phyloP scores from a whole-genome alignment of 2,329 filamentous ascomycete species.

The Paramyrothecium roridum region DNA sequence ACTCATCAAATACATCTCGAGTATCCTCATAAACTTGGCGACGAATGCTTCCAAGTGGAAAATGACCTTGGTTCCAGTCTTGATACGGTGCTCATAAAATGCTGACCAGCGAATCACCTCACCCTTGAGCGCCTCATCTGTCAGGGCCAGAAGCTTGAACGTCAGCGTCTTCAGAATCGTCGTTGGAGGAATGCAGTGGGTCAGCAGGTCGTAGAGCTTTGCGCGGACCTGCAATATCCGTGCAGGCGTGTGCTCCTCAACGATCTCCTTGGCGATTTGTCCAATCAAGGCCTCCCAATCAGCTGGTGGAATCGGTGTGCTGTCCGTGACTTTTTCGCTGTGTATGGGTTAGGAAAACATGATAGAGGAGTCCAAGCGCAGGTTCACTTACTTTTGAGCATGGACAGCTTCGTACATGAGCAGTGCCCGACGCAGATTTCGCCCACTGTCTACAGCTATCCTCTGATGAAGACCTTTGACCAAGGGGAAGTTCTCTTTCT shows the following conservation, averaged over 20 bases:
- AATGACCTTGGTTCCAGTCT: constrained; percentile 89
- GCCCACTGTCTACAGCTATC: constrained; percentile 85
- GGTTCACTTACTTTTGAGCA: constrained; percentile 78
- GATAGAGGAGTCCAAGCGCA: not conserved
- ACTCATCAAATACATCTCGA: constrained; percentile 88
- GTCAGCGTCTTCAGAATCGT: constrained; percentile 93
- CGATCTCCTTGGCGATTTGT: constrained; percentile 88
- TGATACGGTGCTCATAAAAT: constrained; percentile 95
- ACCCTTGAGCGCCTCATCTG: constrained; percentile 85
- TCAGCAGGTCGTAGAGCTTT: constrained; percentile 95
- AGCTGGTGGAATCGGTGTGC: constrained; percentile 85
- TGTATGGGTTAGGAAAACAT: constrained; percentile 23
- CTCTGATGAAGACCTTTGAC: constrained; percentile 73
- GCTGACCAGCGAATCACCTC: constrained; percentile 95
- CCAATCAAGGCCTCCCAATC: constrained; percentile 94
- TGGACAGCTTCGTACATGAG: constrained; percentile 98
- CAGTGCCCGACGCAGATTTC: constrained; percentile 84
- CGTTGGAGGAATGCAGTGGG: constrained; percentile 94
- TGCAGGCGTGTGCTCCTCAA: constrained; percentile 87
- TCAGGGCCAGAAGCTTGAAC: constrained; percentile 83
- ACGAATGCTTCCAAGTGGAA: constrained; percentile 99
- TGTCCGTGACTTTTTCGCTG: constrained; percentile 87
- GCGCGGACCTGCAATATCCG: constrained; percentile 84
- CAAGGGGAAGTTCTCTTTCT: constrained; percentile 80
- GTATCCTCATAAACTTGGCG: constrained; percentile 94